Evolutionary conservation across 1,284 basidiomycete genomes (phyloP), one percentile per base, ranked within the genome.

Genomic region (Entoloma clypeatum): DNA sequence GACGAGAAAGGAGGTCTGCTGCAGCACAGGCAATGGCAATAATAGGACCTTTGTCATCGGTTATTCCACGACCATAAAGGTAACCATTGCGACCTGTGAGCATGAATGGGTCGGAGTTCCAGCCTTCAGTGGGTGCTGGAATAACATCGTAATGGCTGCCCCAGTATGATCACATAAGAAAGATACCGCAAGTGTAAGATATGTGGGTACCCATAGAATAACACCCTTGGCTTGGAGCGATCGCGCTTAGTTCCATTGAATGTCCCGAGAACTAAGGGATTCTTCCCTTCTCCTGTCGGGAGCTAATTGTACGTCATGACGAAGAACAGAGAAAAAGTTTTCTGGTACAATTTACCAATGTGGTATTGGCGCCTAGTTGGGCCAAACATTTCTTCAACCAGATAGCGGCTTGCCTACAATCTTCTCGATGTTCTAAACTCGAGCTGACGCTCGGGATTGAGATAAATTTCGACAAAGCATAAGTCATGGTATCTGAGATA

Each of bases 41-140:
- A 33, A 96, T 86, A 0, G 96, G 95, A 0, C 95, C 95, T 59
- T 98, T 94, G 68, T 94, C 81, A 53, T 93, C 92, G 3, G 86
- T 86, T 3, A 90, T 86, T 1, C 95, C 95, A 18, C 95, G 81
- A 2, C 92, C 95, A 58, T 97, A 97, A 0, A 98, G 72, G 58
- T 93, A 95, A 0, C 95, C 95, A 56, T 97, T 92, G 7, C 81
- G 74, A 1, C 92, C 93, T 0, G 78, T 79, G 43, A 98, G 67
- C 5, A 68, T 73, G 67, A 92, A 99, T 0, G 95, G 94, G 47
- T 89, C 80, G 5, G 84, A 82, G n/a, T 74, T 67, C 94, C 93
- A 98, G 10, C 82, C 79, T 8, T 76, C 69, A 3, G 68, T 62
- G 1, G 79, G 81, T 1, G 90, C 91, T 1, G 85, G 72, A 34